These are phyloP conservation scores for Prinsepia uniflora DNA, from an alignment of 306 rosid genomes.

Conservation along the genomic window DNA sequence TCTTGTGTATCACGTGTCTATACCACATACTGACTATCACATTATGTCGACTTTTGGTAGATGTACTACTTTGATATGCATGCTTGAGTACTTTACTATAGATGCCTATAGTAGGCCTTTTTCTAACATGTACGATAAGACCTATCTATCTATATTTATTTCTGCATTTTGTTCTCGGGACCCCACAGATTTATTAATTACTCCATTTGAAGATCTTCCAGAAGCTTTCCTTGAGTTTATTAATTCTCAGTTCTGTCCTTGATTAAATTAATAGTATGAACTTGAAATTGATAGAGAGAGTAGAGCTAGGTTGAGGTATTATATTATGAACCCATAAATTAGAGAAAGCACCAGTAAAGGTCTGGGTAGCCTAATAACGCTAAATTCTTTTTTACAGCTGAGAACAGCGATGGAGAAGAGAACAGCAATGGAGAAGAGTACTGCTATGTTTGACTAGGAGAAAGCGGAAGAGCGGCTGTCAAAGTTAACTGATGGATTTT, in stretches of 20 bases:
- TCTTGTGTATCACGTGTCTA: not conserved
- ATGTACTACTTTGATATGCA: not conserved
- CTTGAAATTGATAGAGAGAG: not conserved
- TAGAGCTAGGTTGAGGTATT: not conserved
- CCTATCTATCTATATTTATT: too few species aligned
- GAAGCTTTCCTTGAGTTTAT: too few species aligned
- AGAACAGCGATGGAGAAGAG: too few species aligned
- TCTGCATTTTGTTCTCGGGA: too few species aligned
- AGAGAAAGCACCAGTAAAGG: not conserved
- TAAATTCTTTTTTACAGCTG: slow-evolving; percentile 44
- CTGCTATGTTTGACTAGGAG: slow-evolving; percentile 82
- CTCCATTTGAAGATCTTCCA: not conserved
- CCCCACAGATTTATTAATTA: not conserved
- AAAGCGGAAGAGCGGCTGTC: slow-evolving; percentile 91
- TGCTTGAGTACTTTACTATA: too few species aligned
- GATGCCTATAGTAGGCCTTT: too few species aligned
- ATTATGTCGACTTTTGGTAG: not conserved
- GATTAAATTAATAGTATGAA: not conserved
- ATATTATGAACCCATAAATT: not conserved
- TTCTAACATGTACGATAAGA: too few species aligned
- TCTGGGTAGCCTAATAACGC: not conserved
- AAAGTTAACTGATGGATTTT: slow-evolving; percentile 89
- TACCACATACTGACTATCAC: not conserved
- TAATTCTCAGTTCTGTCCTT: not conserved
- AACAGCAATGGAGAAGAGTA: slow-evolving; percentile 63